These are phyloP conservation scores for Trifolium repens DNA, from an alignment of 306 rosid genomes.

Conservation along the genomic window DNA sequence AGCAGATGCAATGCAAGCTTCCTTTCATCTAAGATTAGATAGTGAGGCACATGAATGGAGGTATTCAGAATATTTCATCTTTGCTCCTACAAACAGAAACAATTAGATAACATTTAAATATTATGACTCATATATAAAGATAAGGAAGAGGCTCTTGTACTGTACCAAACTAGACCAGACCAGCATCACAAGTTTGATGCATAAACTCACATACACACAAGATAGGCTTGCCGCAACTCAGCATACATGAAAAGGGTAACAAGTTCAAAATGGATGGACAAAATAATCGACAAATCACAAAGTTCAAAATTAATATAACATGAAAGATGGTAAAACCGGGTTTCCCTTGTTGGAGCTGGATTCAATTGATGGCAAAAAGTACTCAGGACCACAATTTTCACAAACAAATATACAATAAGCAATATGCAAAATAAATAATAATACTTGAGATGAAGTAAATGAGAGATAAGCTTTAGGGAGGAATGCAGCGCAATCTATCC, in stretches of 20 bases:
- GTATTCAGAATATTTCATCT: not conserved
- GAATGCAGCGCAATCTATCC: not conserved
- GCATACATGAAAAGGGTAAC: not conserved
- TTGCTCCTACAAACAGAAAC: constrained; percentile 12
- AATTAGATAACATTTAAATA: not conserved
- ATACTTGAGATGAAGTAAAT: not conserved
- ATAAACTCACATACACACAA: no score
- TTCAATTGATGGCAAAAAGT: not conserved
- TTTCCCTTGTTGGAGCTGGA: not conserved
- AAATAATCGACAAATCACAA: not conserved
- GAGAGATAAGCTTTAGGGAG: not conserved
- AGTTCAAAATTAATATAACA: not conserved
- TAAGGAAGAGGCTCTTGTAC: no score
- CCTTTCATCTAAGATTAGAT: constrained; percentile 5
- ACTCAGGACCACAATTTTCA: not conserved
- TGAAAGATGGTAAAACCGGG: not conserved
- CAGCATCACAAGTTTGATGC: no score
- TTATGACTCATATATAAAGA: no score
- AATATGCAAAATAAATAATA: not conserved
- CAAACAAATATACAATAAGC: not conserved
- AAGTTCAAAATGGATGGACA: not conserved
- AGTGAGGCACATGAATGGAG: not conserved
- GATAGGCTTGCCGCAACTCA: not conserved
- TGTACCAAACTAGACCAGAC: no score
- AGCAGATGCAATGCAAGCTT: constrained; percentile 10